These are phyloP conservation scores for Knufia fluminis DNA, from an alignment of 2,329 filamentous ascomycete species.

Conservation along the genomic window DNA sequence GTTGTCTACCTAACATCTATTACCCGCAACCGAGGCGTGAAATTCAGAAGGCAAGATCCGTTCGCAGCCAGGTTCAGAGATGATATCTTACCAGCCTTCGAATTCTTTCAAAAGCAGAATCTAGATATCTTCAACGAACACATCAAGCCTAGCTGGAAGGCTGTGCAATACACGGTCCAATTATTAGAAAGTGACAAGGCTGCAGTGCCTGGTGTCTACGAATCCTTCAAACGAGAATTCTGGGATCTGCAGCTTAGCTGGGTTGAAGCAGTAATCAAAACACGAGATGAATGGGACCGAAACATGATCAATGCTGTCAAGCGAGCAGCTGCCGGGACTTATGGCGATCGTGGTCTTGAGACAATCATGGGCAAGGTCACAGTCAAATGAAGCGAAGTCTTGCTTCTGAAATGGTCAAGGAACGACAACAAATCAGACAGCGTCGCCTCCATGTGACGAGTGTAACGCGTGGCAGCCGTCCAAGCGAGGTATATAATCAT, in stretches of 20 bases:
- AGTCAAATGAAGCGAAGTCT: constrained; percentile 6
- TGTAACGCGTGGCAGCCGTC: no score
- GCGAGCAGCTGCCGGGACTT: constrained; percentile 74
- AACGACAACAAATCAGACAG: background rate
- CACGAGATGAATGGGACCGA: constrained; percentile 87
- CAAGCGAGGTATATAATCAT: no score
- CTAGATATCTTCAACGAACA: constrained; percentile 59
- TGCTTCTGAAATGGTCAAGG: background rate
- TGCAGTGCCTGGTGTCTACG: constrained; percentile 66
- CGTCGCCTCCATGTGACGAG: background rate
- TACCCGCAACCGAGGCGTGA: constrained; percentile 71
- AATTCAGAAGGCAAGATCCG: constrained; percentile 76
- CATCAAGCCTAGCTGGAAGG: constrained; percentile 88
- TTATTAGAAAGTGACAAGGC: constrained; percentile 67
- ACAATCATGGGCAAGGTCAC: constrained; percentile 90
- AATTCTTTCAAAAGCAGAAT: constrained; percentile 62
- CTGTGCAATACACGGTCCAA: constrained; percentile 72
- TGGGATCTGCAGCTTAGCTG: constrained; percentile 93
- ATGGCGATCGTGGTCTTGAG: constrained; percentile 69
- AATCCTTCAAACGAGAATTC: constrained; percentile 72
- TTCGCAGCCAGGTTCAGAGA: constrained; percentile 91
- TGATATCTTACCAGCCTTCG: constrained; percentile 82
- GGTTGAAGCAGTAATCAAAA: constrained; percentile 84
- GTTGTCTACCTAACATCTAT: constrained; percentile 74
- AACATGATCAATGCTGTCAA: constrained; percentile 83